These are phyloP conservation scores for Dendrobium huoshanense DNA, from an alignment of 106 monocot species.

Conservation along the genomic window DNA sequence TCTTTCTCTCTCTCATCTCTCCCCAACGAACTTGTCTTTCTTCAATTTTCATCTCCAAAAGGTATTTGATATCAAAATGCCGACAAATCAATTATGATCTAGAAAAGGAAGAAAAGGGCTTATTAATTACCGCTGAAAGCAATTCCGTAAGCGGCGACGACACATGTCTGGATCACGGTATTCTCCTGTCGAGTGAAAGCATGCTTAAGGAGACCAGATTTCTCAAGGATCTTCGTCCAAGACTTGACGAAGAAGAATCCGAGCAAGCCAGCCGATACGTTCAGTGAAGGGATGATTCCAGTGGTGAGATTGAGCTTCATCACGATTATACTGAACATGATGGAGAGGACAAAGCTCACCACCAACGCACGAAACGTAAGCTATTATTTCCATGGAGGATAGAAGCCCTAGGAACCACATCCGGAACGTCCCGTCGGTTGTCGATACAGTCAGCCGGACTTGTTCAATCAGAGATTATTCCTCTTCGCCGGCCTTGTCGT, in stretches of 20 bases:
- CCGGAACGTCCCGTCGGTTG: slow-evolving; percentile 41
- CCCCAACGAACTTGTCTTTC: no score
- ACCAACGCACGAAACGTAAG: slow-evolving; percentile 1
- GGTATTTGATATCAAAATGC: neutral
- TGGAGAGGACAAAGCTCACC: slow-evolving; percentile 10
- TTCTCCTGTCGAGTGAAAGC: slow-evolving; percentile 83
- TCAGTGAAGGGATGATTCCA: slow-evolving; percentile 82
- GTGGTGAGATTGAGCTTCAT: slow-evolving; percentile 88
- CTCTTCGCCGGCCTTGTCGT: slow-evolving; percentile 1
- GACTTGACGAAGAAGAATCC: slow-evolving; percentile 75
- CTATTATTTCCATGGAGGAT: slow-evolving; percentile 1
- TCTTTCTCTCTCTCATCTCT: no score
- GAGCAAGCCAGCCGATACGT: slow-evolving; percentile 78
- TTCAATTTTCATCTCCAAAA: no score
- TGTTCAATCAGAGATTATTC: slow-evolving; percentile 85
- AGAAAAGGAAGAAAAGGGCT: neutral
- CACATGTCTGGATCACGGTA: slow-evolving; percentile 82
- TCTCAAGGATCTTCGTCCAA: slow-evolving; percentile 50
- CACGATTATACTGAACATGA: slow-evolving; percentile 72
- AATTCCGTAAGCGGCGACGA: slow-evolving; percentile 64
- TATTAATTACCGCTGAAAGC: slow-evolving; percentile 50
- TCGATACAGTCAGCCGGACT: slow-evolving; percentile 72
- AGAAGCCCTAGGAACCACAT: slow-evolving; percentile 88
- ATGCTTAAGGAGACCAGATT: slow-evolving; percentile 34
- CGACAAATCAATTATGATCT: neutral